Conservation (phyloP, 2,329 filamentous ascomycete genomes). For the Beauveria varroae region DNA sequence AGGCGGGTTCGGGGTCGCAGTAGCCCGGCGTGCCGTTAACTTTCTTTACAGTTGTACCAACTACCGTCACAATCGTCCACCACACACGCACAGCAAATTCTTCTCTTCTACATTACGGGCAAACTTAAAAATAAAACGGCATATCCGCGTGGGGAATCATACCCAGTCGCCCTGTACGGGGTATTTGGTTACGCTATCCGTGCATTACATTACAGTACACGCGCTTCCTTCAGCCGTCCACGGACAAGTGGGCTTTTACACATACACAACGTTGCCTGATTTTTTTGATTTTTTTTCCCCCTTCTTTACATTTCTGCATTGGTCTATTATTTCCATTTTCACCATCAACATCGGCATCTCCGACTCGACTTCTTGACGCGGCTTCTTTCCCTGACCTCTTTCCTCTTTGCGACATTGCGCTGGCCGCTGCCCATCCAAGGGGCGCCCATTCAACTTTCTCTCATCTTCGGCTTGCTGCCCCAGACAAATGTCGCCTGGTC, state of each 20-base stretch:
- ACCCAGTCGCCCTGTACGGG: neutral
- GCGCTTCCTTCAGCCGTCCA: slow-evolving; percentile 1
- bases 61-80: too few species aligned
- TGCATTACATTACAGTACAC: neutral
- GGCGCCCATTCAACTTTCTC: neutral
- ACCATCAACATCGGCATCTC: neutral
- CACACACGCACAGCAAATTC: neutral
- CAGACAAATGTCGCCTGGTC: slow-evolving; percentile 1
- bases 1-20: neutral
- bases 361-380: neutral
- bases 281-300: neutral
- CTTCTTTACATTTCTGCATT: neutral
- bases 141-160: neutral
- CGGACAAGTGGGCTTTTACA: slow-evolving; percentile 1
- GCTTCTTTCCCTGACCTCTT: neutral
- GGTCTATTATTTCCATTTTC: neutral
- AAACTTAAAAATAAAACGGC: neutral
- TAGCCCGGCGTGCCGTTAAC: neutral
- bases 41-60: neutral
- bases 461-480: neutral
- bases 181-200: neutral
- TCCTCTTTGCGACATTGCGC: neutral
- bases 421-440: too few species aligned
- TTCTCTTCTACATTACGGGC: neutral
- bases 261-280: slow-evolving; percentile 1